A percentile compares a stretch with the other conserved stretches of the same genome.
Evolutionary conservation across 1,139 yeast species (phyloP).

Genomic region (Scheffersomyces lignicola): DNA sequence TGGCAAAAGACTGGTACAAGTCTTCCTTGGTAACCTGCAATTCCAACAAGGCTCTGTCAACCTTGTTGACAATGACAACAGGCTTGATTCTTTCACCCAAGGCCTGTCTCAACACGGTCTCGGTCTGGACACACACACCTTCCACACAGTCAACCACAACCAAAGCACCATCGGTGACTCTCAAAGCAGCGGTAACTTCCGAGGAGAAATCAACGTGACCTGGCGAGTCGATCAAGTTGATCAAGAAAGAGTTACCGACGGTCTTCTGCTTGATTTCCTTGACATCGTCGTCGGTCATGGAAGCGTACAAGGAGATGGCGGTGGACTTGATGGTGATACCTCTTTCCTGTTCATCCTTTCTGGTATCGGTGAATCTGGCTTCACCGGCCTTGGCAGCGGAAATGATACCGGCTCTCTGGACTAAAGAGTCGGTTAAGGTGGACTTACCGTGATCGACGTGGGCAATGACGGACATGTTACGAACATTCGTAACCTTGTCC

Average conservation of each 20-base stretch:
- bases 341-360: slow-evolving; percentile 99
- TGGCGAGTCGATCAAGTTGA: slow-evolving; percentile 99
- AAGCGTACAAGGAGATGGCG: slow-evolving; percentile 94
- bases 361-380: slow-evolving; percentile 99
- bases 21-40: slow-evolving; percentile 99
- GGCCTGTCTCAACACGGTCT: slow-evolving; percentile 99
- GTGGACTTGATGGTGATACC: slow-evolving; percentile 99
- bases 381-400: slow-evolving; percentile 99
- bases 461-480: slow-evolving; percentile 99
- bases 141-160: slow-evolving; percentile 99
- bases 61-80: slow-evolving; percentile 97
- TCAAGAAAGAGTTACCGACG: slow-evolving; percentile 90
- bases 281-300: slow-evolving; percentile 86
- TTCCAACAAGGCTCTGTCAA: slow-evolving; percentile 99
- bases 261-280: slow-evolving; percentile 97
- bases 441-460: slow-evolving; percentile 99
- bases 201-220: slow-evolving; percentile 99
- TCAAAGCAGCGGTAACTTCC: slow-evolving; percentile 99
- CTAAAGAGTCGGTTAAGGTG: slow-evolving; percentile 98
- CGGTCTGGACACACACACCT: slow-evolving; percentile 99
- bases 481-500: slow-evolving; percentile 99
- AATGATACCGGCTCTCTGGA: slow-evolving; percentile 98
- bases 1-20: slow-evolving; percentile 95
- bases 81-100: slow-evolving; percentile 99
- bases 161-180: slow-evolving; percentile 99